A percentile compares a stretch with the other conserved stretches of the same genome.
Evolutionary conservation across 176 grass and related monocot genomes (phyloP).

Genomic region (Cenchrus americanus): DNA sequence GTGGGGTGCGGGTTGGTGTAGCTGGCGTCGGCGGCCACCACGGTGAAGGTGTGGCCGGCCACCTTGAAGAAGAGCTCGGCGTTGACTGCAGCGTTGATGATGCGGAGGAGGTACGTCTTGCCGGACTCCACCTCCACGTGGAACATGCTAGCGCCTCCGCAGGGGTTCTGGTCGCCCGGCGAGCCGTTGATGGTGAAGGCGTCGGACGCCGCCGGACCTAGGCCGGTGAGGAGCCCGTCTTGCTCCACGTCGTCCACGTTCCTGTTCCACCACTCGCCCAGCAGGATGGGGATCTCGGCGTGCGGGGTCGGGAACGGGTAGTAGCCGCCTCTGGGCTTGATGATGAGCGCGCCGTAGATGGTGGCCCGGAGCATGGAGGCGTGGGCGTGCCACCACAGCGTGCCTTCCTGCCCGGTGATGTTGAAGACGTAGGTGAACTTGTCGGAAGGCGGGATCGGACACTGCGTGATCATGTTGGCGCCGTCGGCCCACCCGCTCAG

Average conservation of each 20-base stretch:
- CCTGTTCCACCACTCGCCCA: slow-evolving; percentile 37
- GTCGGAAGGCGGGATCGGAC: slow-evolving; percentile 11
- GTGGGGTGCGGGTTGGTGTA: slow-evolving; percentile 58
- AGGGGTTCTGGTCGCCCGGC: slow-evolving; percentile 41
- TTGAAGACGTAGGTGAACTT: slow-evolving; percentile 46
- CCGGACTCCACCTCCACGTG: slow-evolving; percentile 48
- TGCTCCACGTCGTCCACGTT: slow-evolving; percentile 49
- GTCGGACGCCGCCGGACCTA: neutral
- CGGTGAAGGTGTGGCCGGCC: slow-evolving; percentile 60
- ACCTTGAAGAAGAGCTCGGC: slow-evolving; percentile 70
- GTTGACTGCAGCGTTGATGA: slow-evolving; percentile 73
- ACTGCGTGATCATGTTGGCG: slow-evolving; percentile 42
- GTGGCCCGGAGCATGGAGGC: slow-evolving; percentile 50
- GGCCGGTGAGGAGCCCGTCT: slow-evolving; percentile 7
- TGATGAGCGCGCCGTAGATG: slow-evolving; percentile 63
- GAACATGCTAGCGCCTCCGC: slow-evolving; percentile 41
- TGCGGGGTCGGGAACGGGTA: slow-evolving; percentile 53
- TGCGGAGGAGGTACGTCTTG: slow-evolving; percentile 59
- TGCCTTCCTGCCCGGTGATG: slow-evolving; percentile 71
- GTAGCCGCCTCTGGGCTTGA: slow-evolving; percentile 30
- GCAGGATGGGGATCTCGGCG: slow-evolving; percentile 52
- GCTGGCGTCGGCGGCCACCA: slow-evolving; percentile 61
- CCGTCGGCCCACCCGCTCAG: slow-evolving; percentile 42
- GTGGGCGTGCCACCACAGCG: slow-evolving; percentile 93
- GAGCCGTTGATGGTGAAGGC: slow-evolving; percentile 56